Conservation (phyloP, 371 early-diverging fungal genomes). For the Mucor piriformis region DNA sequence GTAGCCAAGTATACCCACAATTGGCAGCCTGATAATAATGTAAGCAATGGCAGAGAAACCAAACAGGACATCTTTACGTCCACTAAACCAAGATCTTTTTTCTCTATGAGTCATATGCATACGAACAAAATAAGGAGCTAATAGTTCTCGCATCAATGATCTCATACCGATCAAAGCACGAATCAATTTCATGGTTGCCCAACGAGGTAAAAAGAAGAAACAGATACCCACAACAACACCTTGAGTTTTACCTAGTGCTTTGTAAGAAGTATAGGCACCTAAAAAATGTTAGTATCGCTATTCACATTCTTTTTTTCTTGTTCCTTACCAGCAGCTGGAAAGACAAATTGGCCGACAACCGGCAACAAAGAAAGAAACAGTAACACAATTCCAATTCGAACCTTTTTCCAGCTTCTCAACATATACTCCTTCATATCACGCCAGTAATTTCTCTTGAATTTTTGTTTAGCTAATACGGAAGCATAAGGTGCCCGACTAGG, state of each 20-base stretch:
- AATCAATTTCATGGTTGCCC: conserved; percentile 44
- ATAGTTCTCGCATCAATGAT: conserved; percentile 62
- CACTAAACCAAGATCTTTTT: conserved; percentile 62
- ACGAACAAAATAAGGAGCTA: conserved; percentile 71
- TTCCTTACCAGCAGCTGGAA: conserved; percentile 59
- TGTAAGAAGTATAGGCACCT: conserved; percentile 52
- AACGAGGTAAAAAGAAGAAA: conserved; percentile 51
- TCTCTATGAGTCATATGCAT: conserved; percentile 54
- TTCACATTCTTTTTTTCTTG: neutral
- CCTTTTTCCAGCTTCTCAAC: conserved; percentile 53
- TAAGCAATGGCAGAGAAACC: conserved; percentile 68
- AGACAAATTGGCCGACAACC: conserved; percentile 57
- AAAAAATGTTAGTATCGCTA: neutral
- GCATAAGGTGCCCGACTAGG: conserved; percentile 55
- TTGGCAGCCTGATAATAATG: conserved; percentile 51
- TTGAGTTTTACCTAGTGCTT: conserved; percentile 49
- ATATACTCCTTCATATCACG: conserved; percentile 53
- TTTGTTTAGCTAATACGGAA: conserved; percentile 39
- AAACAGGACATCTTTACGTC: conserved; percentile 63
- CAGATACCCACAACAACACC: conserved; percentile 49
- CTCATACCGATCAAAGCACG: conserved; percentile 65
- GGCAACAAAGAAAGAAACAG: conserved; percentile 59
- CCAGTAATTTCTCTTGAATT: conserved; percentile 55
- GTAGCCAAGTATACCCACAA: conserved; percentile 58
- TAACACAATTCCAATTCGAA: conserved; percentile 48